Base-by-base conservation (phyloP, 345 rosid genomes). In the Moricandia arvensis region DNA sequence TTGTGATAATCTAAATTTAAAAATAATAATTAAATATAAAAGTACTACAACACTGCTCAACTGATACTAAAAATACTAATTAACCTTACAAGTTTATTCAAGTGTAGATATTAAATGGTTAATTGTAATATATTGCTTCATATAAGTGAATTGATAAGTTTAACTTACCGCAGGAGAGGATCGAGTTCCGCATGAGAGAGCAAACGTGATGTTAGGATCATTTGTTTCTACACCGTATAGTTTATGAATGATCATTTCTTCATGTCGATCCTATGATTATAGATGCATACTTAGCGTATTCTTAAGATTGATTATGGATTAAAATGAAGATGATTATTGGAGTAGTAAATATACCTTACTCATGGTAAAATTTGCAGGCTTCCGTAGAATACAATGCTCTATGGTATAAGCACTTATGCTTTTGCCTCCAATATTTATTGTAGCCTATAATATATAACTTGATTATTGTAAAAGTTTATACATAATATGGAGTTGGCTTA, bases 161-260 rank as follows among this genome's bases (percentile, higher is more conserved):
- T 15, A 8, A 77, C 89, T 88, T 79, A 91, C 96, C 2, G 98
- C 97, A 0, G 97, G 98, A 16, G 98, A 91, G 11, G 97, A 93
- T 51, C 93, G 91, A 60, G 97, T 86, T 78, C 98, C 98, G 16
- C 88, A 87, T 63, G 90, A 88, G 3, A 93, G 93, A 65, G 96
- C 96, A 68, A 93, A 91, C 63, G 89, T 82, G 77, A 88, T 81
- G 31, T 91, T 91, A 45, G 93, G 91, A 83, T 91, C 89, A 37
- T 45, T 81, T 66, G 84, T 54, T 51, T 85, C 88, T 6, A 87
- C 80, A 35, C 95, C 96, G 18, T 84, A 86, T 16, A 90, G 87
- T 71, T 85, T 89, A 4, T 83, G 86, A 69, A 91, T 83, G 1
- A 78, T 68, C 59, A 81, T 81, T 75, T 87, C 96, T 76, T 87